These are phyloP conservation scores for Kwoniella botswanensis DNA, from an alignment of 768 basidiomycete genomes.

Conservation along the genomic window DNA sequence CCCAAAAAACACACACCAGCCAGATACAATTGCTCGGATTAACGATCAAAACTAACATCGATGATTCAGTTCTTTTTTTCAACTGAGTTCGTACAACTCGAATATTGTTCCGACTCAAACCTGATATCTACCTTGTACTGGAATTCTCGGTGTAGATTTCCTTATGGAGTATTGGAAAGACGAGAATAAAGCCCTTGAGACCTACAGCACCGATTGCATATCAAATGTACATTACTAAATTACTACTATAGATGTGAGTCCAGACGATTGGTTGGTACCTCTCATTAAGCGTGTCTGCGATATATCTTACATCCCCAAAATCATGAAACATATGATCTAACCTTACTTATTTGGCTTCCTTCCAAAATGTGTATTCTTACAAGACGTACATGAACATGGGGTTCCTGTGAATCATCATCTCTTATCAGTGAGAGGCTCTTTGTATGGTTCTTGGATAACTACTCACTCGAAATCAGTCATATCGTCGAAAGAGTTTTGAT, in stretches of 20 bases:
- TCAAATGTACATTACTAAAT: neutral
- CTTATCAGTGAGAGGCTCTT: neutral
- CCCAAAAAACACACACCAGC: no score
- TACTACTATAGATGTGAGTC: neutral
- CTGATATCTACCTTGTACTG: no score
- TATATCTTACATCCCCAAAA: neutral
- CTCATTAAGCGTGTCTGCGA: neutral
- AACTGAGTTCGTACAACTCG: no score
- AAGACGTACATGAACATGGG: slow-evolving; percentile 41
- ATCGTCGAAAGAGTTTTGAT: slow-evolving; percentile 48
- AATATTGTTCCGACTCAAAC: no score
- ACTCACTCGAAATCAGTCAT: slow-evolving; percentile 49
- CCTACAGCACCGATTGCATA: no score
- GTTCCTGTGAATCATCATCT: slow-evolving; percentile 15
- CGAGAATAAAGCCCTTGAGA: no score
- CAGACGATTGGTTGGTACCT: neutral
- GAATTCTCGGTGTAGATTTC: no score
- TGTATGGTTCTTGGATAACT: neutral
- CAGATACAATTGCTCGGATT: no score
- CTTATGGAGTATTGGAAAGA: no score
- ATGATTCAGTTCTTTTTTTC: no score
- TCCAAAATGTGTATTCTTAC: slow-evolving; percentile 7
- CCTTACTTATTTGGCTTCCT: neutral
- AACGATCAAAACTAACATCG: no score
- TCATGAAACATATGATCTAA: neutral